Base-by-base conservation (phyloP, 2,329 filamentous ascomycete species). In the Trichoderma guizhouense region DNA sequence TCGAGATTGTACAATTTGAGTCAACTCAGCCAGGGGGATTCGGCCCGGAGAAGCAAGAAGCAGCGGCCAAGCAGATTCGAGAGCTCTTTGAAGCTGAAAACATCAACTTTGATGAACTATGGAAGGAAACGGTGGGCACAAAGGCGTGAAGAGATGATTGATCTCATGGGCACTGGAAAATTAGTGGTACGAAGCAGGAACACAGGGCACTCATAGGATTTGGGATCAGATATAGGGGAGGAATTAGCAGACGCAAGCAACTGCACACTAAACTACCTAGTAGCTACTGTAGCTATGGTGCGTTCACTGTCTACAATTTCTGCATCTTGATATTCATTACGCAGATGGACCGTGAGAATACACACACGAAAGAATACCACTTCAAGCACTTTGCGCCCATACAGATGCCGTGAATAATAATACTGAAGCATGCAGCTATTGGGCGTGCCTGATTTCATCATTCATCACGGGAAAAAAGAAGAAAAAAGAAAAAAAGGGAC, bases 1-100 rank as follows among this genome's bases (percentile, higher is more conserved):
- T 97, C 63, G 95, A 98, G 83, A 88, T 97, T 78, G 90, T 98
- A 64, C 94, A 98, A 82, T 97, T 90, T 77, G 94, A 97, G 82
- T 91, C 93, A 55, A 91, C 90, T 43, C 88, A 88, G 75, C 92
- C 94, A 0, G 93, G 91, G 21, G 93, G 93, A 0, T 97, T 97
- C 78, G 92, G 91, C 1, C 83, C 86, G 0, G 92, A 94, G 78
- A 87, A 90, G 77, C 94, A 97, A 81, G 85, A 88, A 71, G 87
- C 85, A 57, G 91, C 92, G 1, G 93, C 93, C 72, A 83, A 89
- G 74, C 91, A 94, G 81, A 93, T 95, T 64, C 89, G 91, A 77
- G 87, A 89, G 51, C 84, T 96, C 79, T 97, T 98, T 79, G 86
- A 90, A 73, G 86, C 87, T 58, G 87, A 95, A 64, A 90, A 89